Evolutionary conservation across 2,329 filamentous ascomycete genomes (phyloP).

Genomic region (Fusarium incarnatum): DNA sequence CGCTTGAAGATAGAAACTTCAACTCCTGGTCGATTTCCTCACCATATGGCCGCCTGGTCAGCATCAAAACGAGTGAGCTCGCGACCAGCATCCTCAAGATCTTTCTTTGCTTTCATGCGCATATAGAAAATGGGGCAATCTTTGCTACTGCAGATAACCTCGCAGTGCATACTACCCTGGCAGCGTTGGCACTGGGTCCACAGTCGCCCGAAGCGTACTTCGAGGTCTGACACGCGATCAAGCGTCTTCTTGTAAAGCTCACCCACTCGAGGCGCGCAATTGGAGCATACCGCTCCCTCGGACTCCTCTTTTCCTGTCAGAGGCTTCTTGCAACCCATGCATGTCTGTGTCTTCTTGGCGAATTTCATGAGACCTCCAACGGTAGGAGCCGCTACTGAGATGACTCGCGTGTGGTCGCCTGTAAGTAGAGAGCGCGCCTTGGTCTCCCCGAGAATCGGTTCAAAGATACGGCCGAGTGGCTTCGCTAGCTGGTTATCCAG

Average conservation of each 20-base stretch:
- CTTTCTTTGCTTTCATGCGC: constrained; percentile 99
- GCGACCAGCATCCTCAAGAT: constrained; percentile 93
- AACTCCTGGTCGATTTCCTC: constrained; percentile 14
- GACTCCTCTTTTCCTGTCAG: constrained; percentile 82
- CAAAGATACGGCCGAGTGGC: constrained; percentile 93
- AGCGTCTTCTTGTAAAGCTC: constrained; percentile 95
- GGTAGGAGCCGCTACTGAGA: constrained; percentile 90
- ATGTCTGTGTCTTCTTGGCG: constrained; percentile 96
- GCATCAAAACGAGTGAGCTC: constrained; percentile 91
- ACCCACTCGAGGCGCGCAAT: constrained; percentile 86
- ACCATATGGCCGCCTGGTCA: constrained; percentile 77
- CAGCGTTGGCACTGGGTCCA: constrained; percentile 99
- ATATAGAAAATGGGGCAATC: constrained; percentile 99
- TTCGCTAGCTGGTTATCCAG: constrained; percentile 98
- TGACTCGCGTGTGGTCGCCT: constrained; percentile 94
- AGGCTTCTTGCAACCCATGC: constrained; percentile 99
- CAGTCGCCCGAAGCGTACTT: constrained; percentile 89
- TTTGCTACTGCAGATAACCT: constrained; percentile 95
- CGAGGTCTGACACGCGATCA: constrained; percentile 88
- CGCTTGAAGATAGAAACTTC: not conserved
- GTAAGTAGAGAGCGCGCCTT: constrained; percentile 88
- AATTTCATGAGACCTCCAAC: constrained; percentile 98
- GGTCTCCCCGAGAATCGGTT: constrained; percentile 94
- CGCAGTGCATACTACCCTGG: constrained; percentile 97
- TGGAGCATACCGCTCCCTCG: constrained; percentile 85